A percentile compares a stretch with the other conserved stretches of the same genome.
Evolutionary conservation across 164 flowering plant genomes (phyloP).

Genomic region (Magnolia sinica): DNA sequence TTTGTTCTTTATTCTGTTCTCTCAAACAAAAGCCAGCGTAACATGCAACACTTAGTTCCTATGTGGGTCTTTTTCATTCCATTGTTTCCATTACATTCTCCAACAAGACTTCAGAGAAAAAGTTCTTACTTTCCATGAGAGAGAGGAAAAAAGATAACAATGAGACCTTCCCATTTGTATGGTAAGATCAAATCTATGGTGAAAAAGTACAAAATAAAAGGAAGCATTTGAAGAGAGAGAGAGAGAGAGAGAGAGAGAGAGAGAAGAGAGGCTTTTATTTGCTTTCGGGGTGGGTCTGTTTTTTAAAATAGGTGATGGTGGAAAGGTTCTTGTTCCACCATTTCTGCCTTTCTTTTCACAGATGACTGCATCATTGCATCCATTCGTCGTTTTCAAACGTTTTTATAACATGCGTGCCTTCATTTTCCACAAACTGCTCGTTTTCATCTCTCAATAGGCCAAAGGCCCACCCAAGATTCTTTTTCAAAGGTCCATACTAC

Average conservation of each 20-base stretch:
- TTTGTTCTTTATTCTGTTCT: background rate
- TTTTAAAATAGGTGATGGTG: background rate
- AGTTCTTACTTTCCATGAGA: background rate
- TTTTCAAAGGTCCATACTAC: background rate
- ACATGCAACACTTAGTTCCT: background rate
- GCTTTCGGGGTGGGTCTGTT: background rate
- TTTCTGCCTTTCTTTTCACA: background rate
- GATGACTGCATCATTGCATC: background rate
- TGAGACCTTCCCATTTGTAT: background rate
- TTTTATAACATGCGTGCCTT: background rate
- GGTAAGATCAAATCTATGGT: background rate
- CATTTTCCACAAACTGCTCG: background rate
- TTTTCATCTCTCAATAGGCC: background rate
- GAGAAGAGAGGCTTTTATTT: background rate
- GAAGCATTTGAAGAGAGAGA: background rate
- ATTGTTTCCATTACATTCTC: background rate
- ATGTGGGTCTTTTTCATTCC: background rate
- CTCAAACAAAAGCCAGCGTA: background rate
- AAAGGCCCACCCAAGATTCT: background rate
- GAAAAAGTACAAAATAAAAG: background rate
- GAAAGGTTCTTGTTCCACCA: constrained; percentile 5
- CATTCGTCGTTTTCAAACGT: constrained; percentile 1
- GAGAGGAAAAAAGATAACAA: background rate
- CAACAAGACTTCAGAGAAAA: background rate
- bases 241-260: background rate